Evolutionary conservation across 2,329 filamentous ascomycete species (phyloP).

Genomic region (Talaromyces sp.): DNA sequence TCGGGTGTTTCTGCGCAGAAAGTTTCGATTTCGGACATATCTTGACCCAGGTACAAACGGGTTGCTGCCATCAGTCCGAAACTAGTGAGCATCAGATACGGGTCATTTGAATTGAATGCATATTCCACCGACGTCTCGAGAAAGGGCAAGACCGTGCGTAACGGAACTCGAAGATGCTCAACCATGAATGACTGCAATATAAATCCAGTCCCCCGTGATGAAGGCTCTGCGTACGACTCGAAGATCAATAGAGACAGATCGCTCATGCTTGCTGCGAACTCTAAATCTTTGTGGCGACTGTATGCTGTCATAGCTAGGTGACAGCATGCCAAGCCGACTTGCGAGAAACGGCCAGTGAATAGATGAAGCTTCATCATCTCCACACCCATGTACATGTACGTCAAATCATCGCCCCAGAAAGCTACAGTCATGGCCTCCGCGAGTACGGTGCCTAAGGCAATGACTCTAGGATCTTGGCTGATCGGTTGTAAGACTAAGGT

Average conservation of each 20-base stretch:
- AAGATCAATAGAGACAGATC: constrained; percentile 53
- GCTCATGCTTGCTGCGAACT: constrained; percentile 53
- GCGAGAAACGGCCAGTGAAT: constrained; percentile 53
- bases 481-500: constrained; percentile 38
- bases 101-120: constrained; percentile 56
- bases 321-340: constrained; percentile 56
- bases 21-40: constrained; percentile 55
- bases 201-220: constrained; percentile 54
- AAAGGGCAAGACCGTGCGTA: constrained; percentile 50
- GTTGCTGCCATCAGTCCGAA: constrained; percentile 57
- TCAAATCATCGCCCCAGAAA: constrained; percentile 58
- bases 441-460: constrained; percentile 53
- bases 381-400: constrained; percentile 59
- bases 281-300: constrained; percentile 56
- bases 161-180: constrained; percentile 56
- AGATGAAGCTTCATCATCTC: constrained; percentile 56
- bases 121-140: constrained; percentile 56
- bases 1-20: constrained; percentile 56
- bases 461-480: constrained; percentile 41
- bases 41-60: constrained; percentile 55
- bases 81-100: constrained; percentile 56
- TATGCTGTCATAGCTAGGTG: constrained; percentile 56
- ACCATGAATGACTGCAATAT: constrained; percentile 58
- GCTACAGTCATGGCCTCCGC: constrained; percentile 56
- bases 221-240: constrained; percentile 50